Evolutionary conservation across 2,329 filamentous ascomycete species (phyloP).

Genomic region (Aspergillus oerlinghausenensis): DNA sequence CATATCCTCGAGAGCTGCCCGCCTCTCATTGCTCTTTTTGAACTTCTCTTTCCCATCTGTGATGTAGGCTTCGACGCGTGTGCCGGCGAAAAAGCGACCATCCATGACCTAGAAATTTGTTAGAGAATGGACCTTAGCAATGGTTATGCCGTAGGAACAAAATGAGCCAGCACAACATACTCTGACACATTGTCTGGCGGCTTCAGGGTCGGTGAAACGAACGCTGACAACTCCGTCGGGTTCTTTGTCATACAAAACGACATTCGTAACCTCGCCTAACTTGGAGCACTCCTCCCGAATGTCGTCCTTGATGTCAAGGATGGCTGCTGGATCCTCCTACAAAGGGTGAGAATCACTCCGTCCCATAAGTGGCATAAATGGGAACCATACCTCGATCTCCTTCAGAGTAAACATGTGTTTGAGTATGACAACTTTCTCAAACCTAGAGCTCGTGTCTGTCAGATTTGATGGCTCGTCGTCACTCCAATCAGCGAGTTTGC

Average conservation of each 20-base stretch:
- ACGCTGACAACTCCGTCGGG: conserved; percentile 79
- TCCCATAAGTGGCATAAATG: background rate
- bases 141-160: background rate
- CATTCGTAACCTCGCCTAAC: conserved; percentile 81
- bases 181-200: conserved; percentile 66
- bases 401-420: conserved; percentile 88
- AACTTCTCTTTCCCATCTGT: conserved; percentile 69
- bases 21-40: conserved; percentile 56
- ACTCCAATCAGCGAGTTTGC: conserved; percentile 90
- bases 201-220: conserved; percentile 67
- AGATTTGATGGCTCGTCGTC: conserved; percentile 70
- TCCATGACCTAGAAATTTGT: conserved; percentile 57
- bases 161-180: conserved; percentile 24
- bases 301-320: conserved; percentile 91
- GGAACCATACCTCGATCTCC: conserved; percentile 60
- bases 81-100: conserved; percentile 72
- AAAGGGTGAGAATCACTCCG: conserved; percentile 8
- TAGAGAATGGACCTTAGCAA: conserved; percentile 1
- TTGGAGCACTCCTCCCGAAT: conserved; percentile 86
- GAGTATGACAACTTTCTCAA: conserved; percentile 79
- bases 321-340: conserved; percentile 69
- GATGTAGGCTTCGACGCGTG: conserved; percentile 66
- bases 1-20: conserved; percentile 40
- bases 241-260: conserved; percentile 85
- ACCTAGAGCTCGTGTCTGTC: conserved; percentile 54